Evolutionary conservation across 371 early-diverging fungal species (phyloP).

Genomic region (Thermomucor indicae-seudaticae): DNA sequence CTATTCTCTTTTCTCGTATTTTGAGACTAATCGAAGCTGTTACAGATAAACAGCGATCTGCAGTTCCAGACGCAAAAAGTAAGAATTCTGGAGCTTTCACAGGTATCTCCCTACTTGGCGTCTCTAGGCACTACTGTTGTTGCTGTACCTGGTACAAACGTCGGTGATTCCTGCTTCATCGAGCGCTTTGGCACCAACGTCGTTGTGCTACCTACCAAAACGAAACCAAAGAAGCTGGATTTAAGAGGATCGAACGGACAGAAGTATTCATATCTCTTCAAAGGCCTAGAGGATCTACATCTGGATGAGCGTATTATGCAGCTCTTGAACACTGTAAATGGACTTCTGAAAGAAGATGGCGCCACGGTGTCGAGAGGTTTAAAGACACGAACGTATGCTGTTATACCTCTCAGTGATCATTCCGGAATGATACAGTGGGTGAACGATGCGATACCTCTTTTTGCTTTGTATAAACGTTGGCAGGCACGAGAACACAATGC

Average conservation of each 20-base stretch:
- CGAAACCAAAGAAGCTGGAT: constrained; percentile 85
- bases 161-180: constrained; percentile 33
- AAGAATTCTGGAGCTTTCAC: constrained; percentile 48
- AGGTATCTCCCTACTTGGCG: constrained; percentile 65
- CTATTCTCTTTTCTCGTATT: neutral
- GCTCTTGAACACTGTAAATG: constrained; percentile 67
- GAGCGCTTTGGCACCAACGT: constrained; percentile 58
- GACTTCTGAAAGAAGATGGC: constrained; percentile 58
- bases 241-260: constrained; percentile 74
- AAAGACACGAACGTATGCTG: constrained; percentile 81
- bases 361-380: constrained; percentile 45
- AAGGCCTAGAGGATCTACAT: constrained; percentile 90
- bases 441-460: constrained; percentile 73
- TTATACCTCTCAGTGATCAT: constrained; percentile 90
- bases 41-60: constrained; percentile 44
- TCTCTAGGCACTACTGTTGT: constrained; percentile 45
- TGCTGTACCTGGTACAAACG: constrained; percentile 61
- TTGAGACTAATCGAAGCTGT: constrained; percentile 1
- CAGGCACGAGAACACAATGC: constrained; percentile 52
- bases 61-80: constrained; percentile 57
- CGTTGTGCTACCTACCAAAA: constrained; percentile 77
- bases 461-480: constrained; percentile 51
- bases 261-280: constrained; percentile 78
- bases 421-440: constrained; percentile 99
- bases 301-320: constrained; percentile 93